Evolutionary conservation across 2,329 filamentous ascomycete genomes (phyloP).

Genomic region (Sarocladium brachiariae): DNA sequence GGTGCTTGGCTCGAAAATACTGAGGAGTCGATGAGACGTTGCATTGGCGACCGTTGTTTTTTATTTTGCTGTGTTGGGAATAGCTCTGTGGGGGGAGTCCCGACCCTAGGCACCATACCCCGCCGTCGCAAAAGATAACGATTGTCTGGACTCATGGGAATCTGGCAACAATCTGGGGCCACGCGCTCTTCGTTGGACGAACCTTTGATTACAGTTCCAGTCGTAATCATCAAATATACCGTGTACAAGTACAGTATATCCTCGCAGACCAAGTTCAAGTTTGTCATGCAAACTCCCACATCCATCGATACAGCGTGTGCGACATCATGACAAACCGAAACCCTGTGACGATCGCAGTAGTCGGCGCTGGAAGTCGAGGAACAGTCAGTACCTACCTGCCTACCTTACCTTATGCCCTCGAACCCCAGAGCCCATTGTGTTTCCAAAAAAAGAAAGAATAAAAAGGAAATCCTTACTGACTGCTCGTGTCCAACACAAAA

Average conservation of each 20-base stretch:
- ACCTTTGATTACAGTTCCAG: background rate
- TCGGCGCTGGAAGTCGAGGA: slow-evolving; percentile 14
- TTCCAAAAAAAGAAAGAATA: too few species aligned
- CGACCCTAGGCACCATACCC: background rate
- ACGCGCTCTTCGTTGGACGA: background rate
- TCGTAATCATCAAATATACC: too few species aligned
- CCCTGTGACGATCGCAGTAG: slow-evolving; percentile 14
- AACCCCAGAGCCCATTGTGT: too few species aligned
- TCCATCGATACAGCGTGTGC: too few species aligned
- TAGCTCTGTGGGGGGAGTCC: background rate
- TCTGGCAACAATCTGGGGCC: slow-evolving; percentile 1
- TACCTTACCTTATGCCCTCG: too few species aligned
- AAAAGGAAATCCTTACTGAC: background rate
- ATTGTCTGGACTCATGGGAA: background rate
- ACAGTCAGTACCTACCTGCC: too few species aligned
- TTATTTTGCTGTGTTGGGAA: background rate
- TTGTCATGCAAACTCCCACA: too few species aligned
- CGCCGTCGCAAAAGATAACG: background rate
- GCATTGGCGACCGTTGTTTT: background rate
- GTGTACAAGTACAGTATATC: too few species aligned
- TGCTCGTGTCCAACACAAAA: too few species aligned
- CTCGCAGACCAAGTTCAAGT: too few species aligned
- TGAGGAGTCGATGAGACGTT: slow-evolving; percentile 1
- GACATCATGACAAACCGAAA: too few species aligned
- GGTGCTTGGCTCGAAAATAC: background rate